Evolutionary conservation across 306 rosid species (phyloP), one percentile per base, ranked within the genome.

Genomic region (Purshia tridentata): DNA sequence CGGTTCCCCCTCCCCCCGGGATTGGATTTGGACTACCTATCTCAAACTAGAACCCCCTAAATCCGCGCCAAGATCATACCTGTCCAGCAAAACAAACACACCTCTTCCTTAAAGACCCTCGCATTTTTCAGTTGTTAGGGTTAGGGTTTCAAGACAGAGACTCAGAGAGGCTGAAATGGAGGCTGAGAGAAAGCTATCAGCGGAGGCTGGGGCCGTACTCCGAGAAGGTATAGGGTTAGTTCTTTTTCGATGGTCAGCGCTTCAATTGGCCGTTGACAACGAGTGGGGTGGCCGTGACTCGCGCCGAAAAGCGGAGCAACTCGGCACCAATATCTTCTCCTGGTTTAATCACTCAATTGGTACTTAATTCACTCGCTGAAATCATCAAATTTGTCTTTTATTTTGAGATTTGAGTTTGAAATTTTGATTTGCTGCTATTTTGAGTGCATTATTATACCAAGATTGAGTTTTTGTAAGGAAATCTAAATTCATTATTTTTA

Each of bases 201-300:
- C 63, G 4, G 73, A 73, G 65, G 78, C 75, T 7, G 63, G 9
- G 47, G 29, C 84, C 1, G 9, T 66, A 9, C 85, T 89, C 77
- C 78, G 46, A 13, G 92, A 87, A 79, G 97, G 89, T 0, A 73
- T 91, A 14, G 82, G 55, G 4, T 65, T 87, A 46, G 61, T 83
- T 63, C 44, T 89, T n/a, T 77, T 56, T 11, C 74, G 83, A 42
- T 88, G 97, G 97, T 79, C 87, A 4, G 86, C 90, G 7, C 89
- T 89, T 60, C 89, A 68, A 8, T 42, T 83, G 18, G 92, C 89
- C 8, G 79, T 92, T 46, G 88, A 92, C 47, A 89, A 86, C 66
- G 89, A 89, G 67, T 89, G 96, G 96, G 93, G 97, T 22, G 96
- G 96, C 76, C 88, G 82, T 22, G 83, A 84, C 50, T 91, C 97